phyloP scores from a whole-genome alignment of 176 grass and related monocot genomes.

The Eragrostis curvula region DNA sequence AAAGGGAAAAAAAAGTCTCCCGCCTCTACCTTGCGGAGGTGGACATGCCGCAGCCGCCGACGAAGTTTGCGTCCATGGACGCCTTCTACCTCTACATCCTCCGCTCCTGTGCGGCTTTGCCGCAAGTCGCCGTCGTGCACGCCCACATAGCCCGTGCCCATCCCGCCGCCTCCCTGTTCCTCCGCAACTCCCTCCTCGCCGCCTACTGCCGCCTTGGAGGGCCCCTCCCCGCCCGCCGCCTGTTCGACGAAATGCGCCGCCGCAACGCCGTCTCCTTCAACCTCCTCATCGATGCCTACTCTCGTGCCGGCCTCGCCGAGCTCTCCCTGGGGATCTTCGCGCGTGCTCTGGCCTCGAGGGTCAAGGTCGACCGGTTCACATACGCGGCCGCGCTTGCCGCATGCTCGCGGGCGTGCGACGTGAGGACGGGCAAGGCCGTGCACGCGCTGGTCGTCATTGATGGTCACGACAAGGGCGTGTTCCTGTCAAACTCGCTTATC shows the following conservation, averaged over 20 bases:
- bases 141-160: slow-evolving; percentile 48
- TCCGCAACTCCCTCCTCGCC: slow-evolving; percentile 60
- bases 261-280: slow-evolving; percentile 69
- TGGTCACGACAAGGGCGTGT: slow-evolving; percentile 34
- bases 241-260: slow-evolving; percentile 72
- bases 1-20: not conserved
- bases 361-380: slow-evolving; percentile 58
- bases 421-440: slow-evolving; percentile 48
- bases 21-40: not conserved
- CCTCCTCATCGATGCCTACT: slow-evolving; percentile 55
- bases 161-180: slow-evolving; percentile 46
- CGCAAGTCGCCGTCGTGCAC: slow-evolving; percentile 45
- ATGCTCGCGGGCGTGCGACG: slow-evolving; percentile 37
- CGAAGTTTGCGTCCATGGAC: slow-evolving; percentile 35
- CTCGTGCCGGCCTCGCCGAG: slow-evolving; percentile 14
- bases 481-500: slow-evolving; percentile 64
- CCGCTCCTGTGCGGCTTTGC: slow-evolving; percentile 31
- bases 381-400: slow-evolving; percentile 45
- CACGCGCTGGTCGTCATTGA: slow-evolving; percentile 50
- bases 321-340: slow-evolving; percentile 37
- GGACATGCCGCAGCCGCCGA: not conserved
- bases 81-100: slow-evolving; percentile 51
- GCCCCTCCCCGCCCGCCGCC: slow-evolving; percentile 6
- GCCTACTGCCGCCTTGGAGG: slow-evolving; percentile 51
- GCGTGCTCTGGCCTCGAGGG: slow-evolving; percentile 6